phyloP scores from a whole-genome alignment of 345 rosid genomes.

The Brassica incana region DNA sequence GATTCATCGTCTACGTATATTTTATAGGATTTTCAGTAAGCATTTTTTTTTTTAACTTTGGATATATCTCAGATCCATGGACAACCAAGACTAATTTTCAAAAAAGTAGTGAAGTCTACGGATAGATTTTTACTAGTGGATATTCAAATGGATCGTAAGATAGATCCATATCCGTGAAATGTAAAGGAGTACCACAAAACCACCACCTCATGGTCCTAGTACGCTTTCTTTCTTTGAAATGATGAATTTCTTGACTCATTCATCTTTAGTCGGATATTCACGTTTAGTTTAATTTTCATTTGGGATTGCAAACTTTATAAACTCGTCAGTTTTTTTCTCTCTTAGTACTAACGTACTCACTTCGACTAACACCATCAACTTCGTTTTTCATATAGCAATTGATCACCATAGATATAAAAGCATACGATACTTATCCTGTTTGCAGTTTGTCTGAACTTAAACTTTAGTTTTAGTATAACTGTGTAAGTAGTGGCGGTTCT shows the following conservation, averaged over 20 bases:
- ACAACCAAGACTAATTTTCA: too few species aligned
- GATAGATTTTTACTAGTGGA: too few species aligned
- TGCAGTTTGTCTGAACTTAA: background rate
- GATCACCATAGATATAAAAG: background rate
- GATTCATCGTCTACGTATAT: background rate
- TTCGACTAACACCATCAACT: slow-evolving; percentile 14
- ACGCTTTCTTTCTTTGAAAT: background rate
- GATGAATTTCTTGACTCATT: background rate
- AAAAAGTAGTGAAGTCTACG: too few species aligned
- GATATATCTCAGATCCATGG: too few species aligned
- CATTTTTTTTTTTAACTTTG: too few species aligned
- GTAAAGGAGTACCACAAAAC: too few species aligned
- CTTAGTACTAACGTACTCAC: background rate
- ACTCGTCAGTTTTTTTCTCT: background rate
- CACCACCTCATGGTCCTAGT: too few species aligned
- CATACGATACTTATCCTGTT: background rate
- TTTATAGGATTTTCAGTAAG: background rate
- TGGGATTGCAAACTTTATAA: background rate
- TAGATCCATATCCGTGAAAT: too few species aligned
- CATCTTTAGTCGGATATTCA: background rate
- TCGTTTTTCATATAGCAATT: background rate
- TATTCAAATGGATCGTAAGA: too few species aligned
- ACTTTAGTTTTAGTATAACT: background rate
- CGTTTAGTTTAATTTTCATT: background rate
- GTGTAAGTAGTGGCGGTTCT: slow-evolving; percentile 7